Conservation (phyloP, 2,329 filamentous ascomycete genomes). For the Cyphellophora attinorum region DNA sequence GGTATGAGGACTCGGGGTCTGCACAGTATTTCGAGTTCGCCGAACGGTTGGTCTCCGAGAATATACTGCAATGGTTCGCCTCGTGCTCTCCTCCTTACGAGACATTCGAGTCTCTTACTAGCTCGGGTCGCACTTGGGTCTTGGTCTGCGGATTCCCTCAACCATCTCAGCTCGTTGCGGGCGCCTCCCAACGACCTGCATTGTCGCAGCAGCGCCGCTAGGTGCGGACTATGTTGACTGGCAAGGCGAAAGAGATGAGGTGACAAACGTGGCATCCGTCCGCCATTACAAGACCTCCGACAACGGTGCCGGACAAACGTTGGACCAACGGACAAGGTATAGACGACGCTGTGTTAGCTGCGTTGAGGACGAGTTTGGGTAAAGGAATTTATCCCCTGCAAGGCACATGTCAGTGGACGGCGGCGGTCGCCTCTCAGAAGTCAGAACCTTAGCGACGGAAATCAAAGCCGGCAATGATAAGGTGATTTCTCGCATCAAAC, state of each 20-base stretch:
- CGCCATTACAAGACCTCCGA: too few relatives aligned
- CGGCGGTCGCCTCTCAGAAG: too few relatives aligned
- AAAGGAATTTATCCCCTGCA: too few relatives aligned
- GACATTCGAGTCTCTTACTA: not conserved
- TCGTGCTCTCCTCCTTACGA: conserved; percentile 35
- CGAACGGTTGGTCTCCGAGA: conserved; percentile 81
- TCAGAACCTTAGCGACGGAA: too few relatives aligned
- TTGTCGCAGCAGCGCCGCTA: conserved; percentile 32
- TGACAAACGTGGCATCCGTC: conserved; percentile 38
- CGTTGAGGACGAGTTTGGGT: too few relatives aligned
- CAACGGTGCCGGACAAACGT: too few relatives aligned
- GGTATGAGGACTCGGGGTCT: conserved; percentile 75
- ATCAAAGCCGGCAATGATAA: too few relatives aligned
- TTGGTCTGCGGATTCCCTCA: conserved; percentile 30
- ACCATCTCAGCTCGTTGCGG: conserved; percentile 38
- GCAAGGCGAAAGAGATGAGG: conserved; percentile 27
- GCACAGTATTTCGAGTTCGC: conserved; percentile 68
- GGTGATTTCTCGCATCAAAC: too few relatives aligned
- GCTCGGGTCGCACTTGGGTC: not conserved
- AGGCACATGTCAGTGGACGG: too few relatives aligned
- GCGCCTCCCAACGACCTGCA: conserved; percentile 35
- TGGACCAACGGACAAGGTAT: too few relatives aligned
- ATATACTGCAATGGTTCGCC: conserved; percentile 84
- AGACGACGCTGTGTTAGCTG: too few relatives aligned
- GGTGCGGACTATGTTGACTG: conserved; percentile 24